These are phyloP conservation scores for Drechslera avenae DNA, from an alignment of 2,329 filamentous ascomycete species.

Conservation along the genomic window DNA sequence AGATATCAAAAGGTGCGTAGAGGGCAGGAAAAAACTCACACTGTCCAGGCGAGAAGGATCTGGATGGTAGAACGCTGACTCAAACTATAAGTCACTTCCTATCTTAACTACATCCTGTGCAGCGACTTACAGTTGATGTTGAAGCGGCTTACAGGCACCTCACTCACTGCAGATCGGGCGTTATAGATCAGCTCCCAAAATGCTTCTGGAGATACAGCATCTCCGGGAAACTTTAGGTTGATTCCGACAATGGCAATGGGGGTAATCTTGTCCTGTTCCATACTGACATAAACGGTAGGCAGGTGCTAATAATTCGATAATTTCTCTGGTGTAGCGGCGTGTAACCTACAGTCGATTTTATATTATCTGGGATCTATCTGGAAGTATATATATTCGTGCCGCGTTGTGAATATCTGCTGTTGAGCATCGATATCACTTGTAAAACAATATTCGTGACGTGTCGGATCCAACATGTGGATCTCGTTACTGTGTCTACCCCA, in stretches of 20 bases:
- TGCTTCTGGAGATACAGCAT: neutral
- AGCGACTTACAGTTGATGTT: neutral
- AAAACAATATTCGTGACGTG: no score
- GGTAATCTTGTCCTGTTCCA: neutral
- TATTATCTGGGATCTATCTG: no score
- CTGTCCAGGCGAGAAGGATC: neutral
- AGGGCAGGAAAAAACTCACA: constrained; percentile 8
- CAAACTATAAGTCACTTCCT: neutral
- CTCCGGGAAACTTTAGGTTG: neutral
- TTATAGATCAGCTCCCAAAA: neutral
- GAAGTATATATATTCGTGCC: no score
- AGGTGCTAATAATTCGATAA: no score
- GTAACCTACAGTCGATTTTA: no score
- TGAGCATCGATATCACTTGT: no score
- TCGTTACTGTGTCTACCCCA: no score
- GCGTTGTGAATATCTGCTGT: no score
- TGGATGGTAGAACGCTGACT: neutral
- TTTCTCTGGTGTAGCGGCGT: no score
- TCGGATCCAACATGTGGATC: no score
- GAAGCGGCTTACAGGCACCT: neutral
- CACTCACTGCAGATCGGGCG: neutral
- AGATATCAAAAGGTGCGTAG: neutral
- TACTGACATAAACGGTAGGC: neutral
- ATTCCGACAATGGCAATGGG: neutral
- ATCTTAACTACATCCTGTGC: neutral